Conservation (phyloP, 164 flowering plant species). For the Macadamia tetraphylla region DNA sequence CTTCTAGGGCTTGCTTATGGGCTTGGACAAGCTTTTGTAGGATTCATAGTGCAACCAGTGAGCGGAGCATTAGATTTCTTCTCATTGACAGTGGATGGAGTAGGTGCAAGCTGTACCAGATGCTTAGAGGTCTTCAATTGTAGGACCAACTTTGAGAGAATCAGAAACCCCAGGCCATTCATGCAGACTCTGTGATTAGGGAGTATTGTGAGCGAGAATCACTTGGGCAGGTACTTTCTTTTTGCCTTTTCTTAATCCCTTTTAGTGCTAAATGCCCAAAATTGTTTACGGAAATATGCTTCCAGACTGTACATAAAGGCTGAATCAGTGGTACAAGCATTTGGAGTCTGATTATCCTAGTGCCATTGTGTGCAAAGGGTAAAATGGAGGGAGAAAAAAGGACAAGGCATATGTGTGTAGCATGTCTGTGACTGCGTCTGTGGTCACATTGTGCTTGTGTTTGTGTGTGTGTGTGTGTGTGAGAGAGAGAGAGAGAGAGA, state of each 20-base stretch:
- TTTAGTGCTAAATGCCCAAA: neutral
- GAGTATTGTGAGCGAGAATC: constrained; percentile 92
- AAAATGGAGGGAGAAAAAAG: too few species aligned
- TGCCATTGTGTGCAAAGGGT: neutral
- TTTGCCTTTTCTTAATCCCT: neutral
- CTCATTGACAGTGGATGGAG: constrained; percentile 92
- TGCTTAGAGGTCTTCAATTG: constrained; percentile 71
- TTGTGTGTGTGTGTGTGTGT: too few species aligned
- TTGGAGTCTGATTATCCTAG: neutral
- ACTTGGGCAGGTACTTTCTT: constrained; percentile 67
- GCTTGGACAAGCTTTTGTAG: constrained; percentile 81
- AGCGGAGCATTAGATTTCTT: constrained; percentile 96
- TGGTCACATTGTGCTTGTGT: too few species aligned
- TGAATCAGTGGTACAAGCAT: neutral
- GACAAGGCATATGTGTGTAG: too few species aligned
- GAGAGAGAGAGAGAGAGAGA: too few species aligned
- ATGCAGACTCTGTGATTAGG: constrained; percentile 51
- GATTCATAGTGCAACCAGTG: constrained; percentile 85
- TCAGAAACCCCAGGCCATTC: constrained; percentile 87
- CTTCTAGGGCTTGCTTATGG: constrained; percentile 89
- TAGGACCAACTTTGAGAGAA: constrained; percentile 50
- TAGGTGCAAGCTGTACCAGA: constrained; percentile 91
- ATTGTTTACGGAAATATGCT: neutral
- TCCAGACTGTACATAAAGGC: neutral
- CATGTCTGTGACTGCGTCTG: too few species aligned